Evolutionary conservation across 2,329 filamentous ascomycete species (phyloP).

Genomic region (Verticillium klebahnii): DNA sequence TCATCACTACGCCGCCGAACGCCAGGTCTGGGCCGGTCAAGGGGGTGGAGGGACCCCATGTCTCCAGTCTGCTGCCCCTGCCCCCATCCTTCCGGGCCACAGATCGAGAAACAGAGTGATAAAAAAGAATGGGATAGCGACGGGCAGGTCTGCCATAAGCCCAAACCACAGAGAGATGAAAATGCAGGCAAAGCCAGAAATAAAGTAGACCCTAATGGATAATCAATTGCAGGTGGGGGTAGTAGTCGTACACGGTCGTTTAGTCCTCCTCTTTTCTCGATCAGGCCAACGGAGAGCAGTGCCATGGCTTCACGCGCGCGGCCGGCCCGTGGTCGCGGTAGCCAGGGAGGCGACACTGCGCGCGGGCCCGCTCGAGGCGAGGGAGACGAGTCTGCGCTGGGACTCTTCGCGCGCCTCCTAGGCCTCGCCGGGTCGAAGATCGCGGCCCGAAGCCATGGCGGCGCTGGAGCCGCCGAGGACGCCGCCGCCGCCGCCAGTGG

Average conservation of each 20-base stretch:
- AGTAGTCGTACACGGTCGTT: not conserved
- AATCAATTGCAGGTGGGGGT: not conserved
- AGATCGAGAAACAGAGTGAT: not conserved
- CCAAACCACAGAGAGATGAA: not conserved
- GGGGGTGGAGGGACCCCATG: not conserved
- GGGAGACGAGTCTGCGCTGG: conserved; percentile 5
- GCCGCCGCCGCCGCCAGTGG: conserved; percentile 32
- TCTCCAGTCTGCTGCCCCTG: not conserved
- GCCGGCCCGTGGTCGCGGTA: not conserved
- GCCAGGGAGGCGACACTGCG: not conserved
- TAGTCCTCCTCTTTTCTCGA: not conserved
- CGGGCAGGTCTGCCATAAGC: not conserved
- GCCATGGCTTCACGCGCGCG: not conserved
- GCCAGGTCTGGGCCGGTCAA: not conserved
- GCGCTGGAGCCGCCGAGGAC: conserved; percentile 36
- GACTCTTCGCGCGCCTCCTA: conserved; percentile 28
- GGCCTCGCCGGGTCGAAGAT: conserved; percentile 40
- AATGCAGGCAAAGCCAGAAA: not conserved
- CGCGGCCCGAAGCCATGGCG: conserved; percentile 51
- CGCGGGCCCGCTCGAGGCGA: not conserved
- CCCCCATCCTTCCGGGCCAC: not conserved
- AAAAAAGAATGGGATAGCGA: not conserved
- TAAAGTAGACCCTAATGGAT: not conserved
- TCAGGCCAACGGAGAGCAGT: not conserved
- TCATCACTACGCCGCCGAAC: not conserved